phyloP scores from a whole-genome alignment of 306 rosid genomes.

The Sechiopsis laciniata region DNA sequence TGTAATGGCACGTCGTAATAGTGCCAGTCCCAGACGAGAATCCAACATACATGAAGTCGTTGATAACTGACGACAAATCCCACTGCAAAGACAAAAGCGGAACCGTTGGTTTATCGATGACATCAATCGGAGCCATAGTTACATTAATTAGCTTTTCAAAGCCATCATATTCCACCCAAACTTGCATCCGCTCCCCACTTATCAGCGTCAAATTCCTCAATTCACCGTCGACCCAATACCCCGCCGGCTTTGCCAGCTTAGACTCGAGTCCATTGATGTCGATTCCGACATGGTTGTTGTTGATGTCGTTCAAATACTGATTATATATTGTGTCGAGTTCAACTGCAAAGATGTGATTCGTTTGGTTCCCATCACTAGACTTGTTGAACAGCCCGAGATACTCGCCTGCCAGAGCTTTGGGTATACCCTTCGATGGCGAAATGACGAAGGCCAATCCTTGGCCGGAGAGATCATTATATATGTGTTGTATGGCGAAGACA shows the following conservation, averaged over 20 bases:
- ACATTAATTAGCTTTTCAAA: slow-evolving; percentile 35
- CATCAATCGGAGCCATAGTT: slow-evolving; percentile 41
- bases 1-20: slow-evolving; percentile 36
- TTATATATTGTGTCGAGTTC: slow-evolving; percentile 48
- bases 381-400: slow-evolving; percentile 51
- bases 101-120: slow-evolving; percentile 34
- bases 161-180: slow-evolving; percentile 66
- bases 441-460: slow-evolving; percentile 55
- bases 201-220: slow-evolving; percentile 36
- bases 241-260: slow-evolving; percentile 26
- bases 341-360: slow-evolving; percentile 42
- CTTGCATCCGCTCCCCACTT: slow-evolving; percentile 43
- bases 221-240: slow-evolving; percentile 21
- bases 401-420: slow-evolving; percentile 34
- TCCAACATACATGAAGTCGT: slow-evolving; percentile 45
- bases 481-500: slow-evolving; percentile 46
- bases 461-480: slow-evolving; percentile 31
- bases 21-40: slow-evolving; percentile 62
- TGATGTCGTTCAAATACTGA: slow-evolving; percentile 37
- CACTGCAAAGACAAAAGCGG: slow-evolving; percentile 39
- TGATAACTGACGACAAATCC: slow-evolving; percentile 44
- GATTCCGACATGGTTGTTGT: slow-evolving; percentile 63
- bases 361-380: slow-evolving; percentile 33
- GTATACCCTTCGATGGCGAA: slow-evolving; percentile 43
- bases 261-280: slow-evolving; percentile 47